Percentiles rank a stretch among this genome's conserved stretches.
phyloP scores from a whole-genome alignment of 2,329 filamentous ascomycete species.

The Trichothecium roseum region DNA sequence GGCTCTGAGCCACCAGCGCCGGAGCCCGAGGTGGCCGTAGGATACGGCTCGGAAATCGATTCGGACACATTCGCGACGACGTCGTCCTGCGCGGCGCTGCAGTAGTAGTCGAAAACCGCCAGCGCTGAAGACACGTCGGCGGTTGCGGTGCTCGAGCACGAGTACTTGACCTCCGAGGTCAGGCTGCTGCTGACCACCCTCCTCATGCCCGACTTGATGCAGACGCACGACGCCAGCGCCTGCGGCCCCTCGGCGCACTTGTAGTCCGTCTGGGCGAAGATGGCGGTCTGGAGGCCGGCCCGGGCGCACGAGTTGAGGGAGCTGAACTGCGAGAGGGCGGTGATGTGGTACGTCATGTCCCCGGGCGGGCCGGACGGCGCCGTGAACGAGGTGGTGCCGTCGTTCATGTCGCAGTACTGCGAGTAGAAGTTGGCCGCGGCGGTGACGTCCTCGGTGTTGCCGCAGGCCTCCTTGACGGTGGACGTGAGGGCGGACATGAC shows the following conservation, averaged over 20 bases:
- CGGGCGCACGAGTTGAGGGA: slow-evolving; percentile 34
- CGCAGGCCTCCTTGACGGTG: slow-evolving; percentile 32
- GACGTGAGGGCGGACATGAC: slow-evolving; percentile 32
- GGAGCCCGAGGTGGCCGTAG: slow-evolving; percentile 9
- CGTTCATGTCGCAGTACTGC: slow-evolving; percentile 40
- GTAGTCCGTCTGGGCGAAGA: slow-evolving; percentile 13
- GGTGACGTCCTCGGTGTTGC: slow-evolving; percentile 31
- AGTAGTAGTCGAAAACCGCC: slow-evolving; percentile 34
- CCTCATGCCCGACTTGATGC: slow-evolving; percentile 37
- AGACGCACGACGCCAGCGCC: slow-evolving; percentile 41
- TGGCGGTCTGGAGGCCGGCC: slow-evolving; percentile 23
- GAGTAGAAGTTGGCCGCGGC: slow-evolving; percentile 39
- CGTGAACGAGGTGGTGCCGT: slow-evolving; percentile 39
- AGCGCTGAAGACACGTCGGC: slow-evolving; percentile 36
- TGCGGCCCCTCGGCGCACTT: slow-evolving; percentile 35
- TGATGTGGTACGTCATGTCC: slow-evolving; percentile 46
- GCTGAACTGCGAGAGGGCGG: slow-evolving; percentile 35
- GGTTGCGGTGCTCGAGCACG: slow-evolving; percentile 31
- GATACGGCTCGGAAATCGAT: slow-evolving; percentile 15
- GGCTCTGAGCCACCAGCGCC: not conserved
- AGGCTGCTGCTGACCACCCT: slow-evolving; percentile 29
- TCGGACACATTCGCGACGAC: slow-evolving; percentile 29
- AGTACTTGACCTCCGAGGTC: slow-evolving; percentile 31
- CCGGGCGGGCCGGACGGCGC: slow-evolving; percentile 34
- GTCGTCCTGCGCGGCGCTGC: slow-evolving; percentile 34